Percentiles rank a stretch among this genome's conserved stretches.
These are phyloP conservation scores for Bjerkandera adusta DNA, from an alignment of 1,284 basidiomycete genomes.

Conservation along the genomic window DNA sequence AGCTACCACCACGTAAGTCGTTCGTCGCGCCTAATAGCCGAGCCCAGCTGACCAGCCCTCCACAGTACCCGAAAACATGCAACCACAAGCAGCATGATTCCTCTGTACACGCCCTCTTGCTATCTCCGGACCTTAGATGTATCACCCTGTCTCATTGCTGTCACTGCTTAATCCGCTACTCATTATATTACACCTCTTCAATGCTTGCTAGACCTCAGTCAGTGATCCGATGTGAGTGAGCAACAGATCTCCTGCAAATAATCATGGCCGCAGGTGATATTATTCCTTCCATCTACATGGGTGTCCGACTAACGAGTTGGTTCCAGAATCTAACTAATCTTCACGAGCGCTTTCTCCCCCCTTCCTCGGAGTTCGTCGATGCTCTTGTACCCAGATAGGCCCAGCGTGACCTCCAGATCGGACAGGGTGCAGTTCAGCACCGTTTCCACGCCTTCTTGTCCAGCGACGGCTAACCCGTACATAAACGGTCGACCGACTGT, in stretches of 20 bases:
- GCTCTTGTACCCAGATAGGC: conserved; percentile 39
- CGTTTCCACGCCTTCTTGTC: conserved; percentile 2
- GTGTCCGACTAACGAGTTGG: neutral
- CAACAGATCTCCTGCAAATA: no score
- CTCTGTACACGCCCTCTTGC: conserved; percentile 13
- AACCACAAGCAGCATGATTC: conserved; percentile 25
- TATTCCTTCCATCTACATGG: neutral
- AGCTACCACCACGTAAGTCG: conserved; percentile 51
- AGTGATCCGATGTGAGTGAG: no score
- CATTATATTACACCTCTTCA: conserved; percentile 8
- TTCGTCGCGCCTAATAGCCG: no score
- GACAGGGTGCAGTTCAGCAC: conserved; percentile 2
- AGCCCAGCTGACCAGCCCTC: neutral
- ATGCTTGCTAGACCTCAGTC: neutral
- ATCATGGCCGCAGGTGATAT: no score
- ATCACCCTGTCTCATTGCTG: conserved; percentile 22
- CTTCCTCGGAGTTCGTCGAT: conserved; percentile 38
- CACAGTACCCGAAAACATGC: conserved; percentile 35
- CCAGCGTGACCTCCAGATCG: conserved; percentile 48
- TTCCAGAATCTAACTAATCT: conserved; percentile 6
- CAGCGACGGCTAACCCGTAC: conserved; percentile 4
- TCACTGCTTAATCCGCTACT: conserved; percentile 17
- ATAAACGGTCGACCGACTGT: conserved; percentile 28
- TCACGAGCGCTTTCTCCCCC: conserved; percentile 25
- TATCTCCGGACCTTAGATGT: conserved; percentile 27